Evolutionary conservation across 1,139 yeast species (phyloP).

Genomic region (Lodderomyces theae): DNA sequence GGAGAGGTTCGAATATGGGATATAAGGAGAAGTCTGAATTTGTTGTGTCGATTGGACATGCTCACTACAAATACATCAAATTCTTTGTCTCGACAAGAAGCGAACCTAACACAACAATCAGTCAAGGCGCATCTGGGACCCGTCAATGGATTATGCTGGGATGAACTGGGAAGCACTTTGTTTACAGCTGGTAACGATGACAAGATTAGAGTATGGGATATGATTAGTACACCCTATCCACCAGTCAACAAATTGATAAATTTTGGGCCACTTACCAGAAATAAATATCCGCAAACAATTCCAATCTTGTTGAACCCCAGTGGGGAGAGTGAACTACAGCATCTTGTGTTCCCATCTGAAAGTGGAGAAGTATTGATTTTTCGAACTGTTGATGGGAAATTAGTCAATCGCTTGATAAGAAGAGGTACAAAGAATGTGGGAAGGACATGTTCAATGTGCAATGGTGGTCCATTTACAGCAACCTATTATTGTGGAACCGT

Average conservation of each 20-base stretch:
- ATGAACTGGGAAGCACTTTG: slow-evolving; percentile 56
- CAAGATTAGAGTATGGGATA: slow-evolving; percentile 72
- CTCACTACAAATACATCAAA: slow-evolving; percentile 27
- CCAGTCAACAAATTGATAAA: slow-evolving; percentile 63
- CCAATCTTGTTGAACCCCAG: slow-evolving; percentile 46
- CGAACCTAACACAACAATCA: slow-evolving; percentile 27
- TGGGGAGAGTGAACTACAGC: slow-evolving; percentile 50
- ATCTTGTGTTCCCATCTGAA: slow-evolving; percentile 71
- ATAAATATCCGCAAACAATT: slow-evolving; percentile 52
- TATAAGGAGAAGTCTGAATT: slow-evolving; percentile 63
- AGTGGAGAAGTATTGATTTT: slow-evolving; percentile 72
- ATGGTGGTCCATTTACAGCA: slow-evolving; percentile 44
- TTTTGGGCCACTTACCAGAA: slow-evolving; percentile 76
- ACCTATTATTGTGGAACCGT: slow-evolving; percentile 53
- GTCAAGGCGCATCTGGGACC: slow-evolving; percentile 71
- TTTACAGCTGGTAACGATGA: slow-evolving; percentile 76
- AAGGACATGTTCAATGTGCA: slow-evolving; percentile 51
- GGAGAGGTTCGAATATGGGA: slow-evolving; percentile 76
- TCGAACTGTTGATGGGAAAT: slow-evolving; percentile 61
- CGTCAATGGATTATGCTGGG: slow-evolving; percentile 75
- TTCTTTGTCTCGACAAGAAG: slow-evolving; percentile 15
- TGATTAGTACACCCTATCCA: slow-evolving; percentile 43
- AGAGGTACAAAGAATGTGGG: slow-evolving; percentile 30
- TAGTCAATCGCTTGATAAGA: slow-evolving; percentile 50
- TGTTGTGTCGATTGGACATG: slow-evolving; percentile 62